Conservation (phyloP, 2,329 filamentous ascomycete species). For the Parastagonospora nodorum region DNA sequence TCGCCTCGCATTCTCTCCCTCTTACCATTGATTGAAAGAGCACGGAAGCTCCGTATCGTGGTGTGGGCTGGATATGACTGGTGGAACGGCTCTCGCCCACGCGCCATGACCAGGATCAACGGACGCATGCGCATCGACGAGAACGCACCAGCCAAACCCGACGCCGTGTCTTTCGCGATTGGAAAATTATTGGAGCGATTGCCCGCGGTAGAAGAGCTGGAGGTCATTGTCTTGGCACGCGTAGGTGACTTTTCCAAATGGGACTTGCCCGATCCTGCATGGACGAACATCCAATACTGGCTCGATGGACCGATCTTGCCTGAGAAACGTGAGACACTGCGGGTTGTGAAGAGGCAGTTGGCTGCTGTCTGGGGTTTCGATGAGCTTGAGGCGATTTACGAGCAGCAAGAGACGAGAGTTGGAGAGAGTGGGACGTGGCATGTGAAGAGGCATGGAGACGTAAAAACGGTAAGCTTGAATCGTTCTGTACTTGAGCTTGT, state of each 20-base stretch:
- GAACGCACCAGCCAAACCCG: conserved; percentile 6
- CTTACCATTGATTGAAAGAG: conserved; percentile 21
- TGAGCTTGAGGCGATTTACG: conserved; percentile 19
- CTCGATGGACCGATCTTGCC: conserved; percentile 23
- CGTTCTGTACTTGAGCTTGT: background rate
- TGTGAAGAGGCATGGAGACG: conserved; percentile 1
- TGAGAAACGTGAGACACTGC: conserved; percentile 8
- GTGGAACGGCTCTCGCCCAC: conserved; percentile 22
- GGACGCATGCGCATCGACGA: conserved; percentile 5
- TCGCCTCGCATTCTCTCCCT: conserved; percentile 37
- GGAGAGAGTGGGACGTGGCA: conserved; percentile 13
- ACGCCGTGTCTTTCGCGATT: conserved; percentile 27
- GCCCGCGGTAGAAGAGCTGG: conserved; percentile 31
- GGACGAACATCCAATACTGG: conserved; percentile 33
- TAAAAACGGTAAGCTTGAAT: background rate
- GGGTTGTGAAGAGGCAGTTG: conserved; percentile 24
- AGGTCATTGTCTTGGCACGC: conserved; percentile 27
- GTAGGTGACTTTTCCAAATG: conserved; percentile 25
- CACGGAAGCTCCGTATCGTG: conserved; percentile 25
- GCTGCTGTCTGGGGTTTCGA: conserved; percentile 12
- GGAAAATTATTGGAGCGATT: conserved; percentile 26
- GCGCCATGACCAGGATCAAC: conserved; percentile 5
- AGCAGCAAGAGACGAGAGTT: conserved; percentile 27
- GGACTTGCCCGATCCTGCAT: conserved; percentile 34
- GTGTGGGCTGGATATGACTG: conserved; percentile 36